Evolutionary conservation across 495 filamentous ascomycete genomes (phyloP).

Genomic region (Parathielavia hyrcaniae): DNA sequence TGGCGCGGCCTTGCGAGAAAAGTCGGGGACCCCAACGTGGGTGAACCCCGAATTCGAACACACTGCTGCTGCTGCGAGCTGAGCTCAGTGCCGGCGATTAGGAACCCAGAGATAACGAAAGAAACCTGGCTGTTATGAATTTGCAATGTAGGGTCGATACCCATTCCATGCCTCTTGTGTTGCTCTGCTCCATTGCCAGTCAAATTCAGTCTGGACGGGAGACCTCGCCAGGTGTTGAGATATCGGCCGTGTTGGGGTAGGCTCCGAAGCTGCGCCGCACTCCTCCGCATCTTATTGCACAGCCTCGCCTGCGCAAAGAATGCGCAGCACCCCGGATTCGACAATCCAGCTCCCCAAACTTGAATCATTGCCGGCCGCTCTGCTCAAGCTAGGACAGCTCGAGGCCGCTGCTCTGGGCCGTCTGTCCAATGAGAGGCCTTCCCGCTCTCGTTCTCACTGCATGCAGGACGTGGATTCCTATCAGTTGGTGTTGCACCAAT

Average conservation of each 20-base stretch:
- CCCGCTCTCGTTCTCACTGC: background rate
- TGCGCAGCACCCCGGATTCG: constrained; percentile 1
- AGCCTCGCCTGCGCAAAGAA: constrained; percentile 3
- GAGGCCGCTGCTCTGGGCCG: background rate
- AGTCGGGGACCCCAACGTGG: constrained; percentile 17
- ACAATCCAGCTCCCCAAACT: background rate
- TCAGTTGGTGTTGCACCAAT: background rate
- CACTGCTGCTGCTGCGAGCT: background rate
- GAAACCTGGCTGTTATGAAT: no score
- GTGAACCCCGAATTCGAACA: constrained; percentile 23
- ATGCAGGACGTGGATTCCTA: background rate
- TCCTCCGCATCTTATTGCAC: background rate
- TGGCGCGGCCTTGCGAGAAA: constrained; percentile 27
- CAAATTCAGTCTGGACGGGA: background rate
- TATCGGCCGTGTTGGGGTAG: no score
- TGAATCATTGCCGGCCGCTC: constrained; percentile 7
- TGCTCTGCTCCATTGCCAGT: no score
- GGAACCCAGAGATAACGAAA: no score
- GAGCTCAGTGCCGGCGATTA: background rate
- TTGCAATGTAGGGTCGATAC: no score
- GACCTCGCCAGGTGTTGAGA: background rate
- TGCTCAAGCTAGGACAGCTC: background rate
- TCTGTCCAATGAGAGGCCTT: background rate
- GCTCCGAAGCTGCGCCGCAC: background rate
- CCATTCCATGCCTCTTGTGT: no score